phyloP scores from a whole-genome alignment of 257 asterid species.

The Solanum ossicruentum region DNA sequence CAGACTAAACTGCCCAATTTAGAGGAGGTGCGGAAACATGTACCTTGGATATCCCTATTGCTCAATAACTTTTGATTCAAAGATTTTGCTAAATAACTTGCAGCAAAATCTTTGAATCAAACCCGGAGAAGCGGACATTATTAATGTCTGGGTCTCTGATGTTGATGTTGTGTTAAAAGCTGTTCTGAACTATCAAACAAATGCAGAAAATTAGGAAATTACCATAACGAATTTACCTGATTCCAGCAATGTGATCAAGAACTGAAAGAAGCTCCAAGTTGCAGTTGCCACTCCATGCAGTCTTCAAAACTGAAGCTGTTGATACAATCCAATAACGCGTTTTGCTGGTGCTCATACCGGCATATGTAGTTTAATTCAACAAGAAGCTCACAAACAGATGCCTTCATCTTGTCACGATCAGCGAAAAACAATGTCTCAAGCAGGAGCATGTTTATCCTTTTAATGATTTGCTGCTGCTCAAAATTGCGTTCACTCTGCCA shows the following conservation, averaged over 20 bases:
- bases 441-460: conserved; percentile 57
- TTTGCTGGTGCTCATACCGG: conserved; percentile 78
- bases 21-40: neutral
- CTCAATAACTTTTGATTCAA: too few relatives aligned
- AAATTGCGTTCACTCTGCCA: conserved; percentile 88
- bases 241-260: conserved; percentile 10
- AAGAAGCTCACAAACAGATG: conserved; percentile 55
- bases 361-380: conserved; percentile 81
- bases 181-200: neutral
- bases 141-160: neutral
- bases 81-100: neutral
- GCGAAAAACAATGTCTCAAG: conserved; percentile 78
- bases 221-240: neutral
- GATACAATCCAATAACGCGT: conserved; percentile 70
- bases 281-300: conserved; percentile 59
- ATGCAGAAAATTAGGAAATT: neutral
- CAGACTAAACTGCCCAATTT: neutral
- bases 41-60: neutral
- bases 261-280: conserved; percentile 26
- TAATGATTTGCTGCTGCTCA: conserved; percentile 65
- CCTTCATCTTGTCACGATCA: conserved; percentile 59
- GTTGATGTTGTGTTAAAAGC: neutral
- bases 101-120: neutral
- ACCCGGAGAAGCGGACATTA: neutral
- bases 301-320: conserved; percentile 76